Percentiles rank a stretch among this genome's conserved stretches.
These are phyloP conservation scores for Stygiomarasmius scandens DNA, from an alignment of 1,284 basidiomycete genomes.

Conservation along the genomic window DNA sequence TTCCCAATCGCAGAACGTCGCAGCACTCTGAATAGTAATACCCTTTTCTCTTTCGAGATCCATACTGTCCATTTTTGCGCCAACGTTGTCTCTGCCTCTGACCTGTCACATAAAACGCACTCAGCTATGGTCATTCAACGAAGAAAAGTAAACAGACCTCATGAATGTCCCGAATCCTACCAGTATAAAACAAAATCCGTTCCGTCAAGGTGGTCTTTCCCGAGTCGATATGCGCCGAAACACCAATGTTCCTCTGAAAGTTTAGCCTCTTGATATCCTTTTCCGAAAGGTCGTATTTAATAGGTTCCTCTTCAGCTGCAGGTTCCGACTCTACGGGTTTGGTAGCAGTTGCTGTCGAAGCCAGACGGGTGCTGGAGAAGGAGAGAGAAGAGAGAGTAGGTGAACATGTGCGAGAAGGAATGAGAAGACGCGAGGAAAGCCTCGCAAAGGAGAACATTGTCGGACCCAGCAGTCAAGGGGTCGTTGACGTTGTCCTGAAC, in stretches of 20 bases:
- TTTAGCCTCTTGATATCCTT: conserved; percentile 58
- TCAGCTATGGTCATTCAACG: conserved; percentile 5
- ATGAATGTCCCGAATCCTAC: conserved; percentile 94
- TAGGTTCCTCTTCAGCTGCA: conserved; percentile 16
- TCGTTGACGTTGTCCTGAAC: conserved; percentile 1
- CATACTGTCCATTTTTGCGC: conserved; percentile 99
- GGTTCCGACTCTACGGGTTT: neutral
- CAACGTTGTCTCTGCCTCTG: conserved; percentile 92
- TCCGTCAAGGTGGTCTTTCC: conserved; percentile 99
- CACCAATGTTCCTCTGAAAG: conserved; percentile 81
- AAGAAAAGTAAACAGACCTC: conserved; percentile 63
- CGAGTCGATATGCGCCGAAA: conserved; percentile 94
- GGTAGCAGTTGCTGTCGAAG: conserved; percentile 3
- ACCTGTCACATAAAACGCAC: conserved; percentile 49
- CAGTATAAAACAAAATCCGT: conserved; percentile 95
- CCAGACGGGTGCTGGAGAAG: neutral
- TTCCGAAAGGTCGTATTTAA: conserved; percentile 49
- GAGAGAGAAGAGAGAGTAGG: neutral
- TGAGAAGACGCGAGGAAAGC: neutral
- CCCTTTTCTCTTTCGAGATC: conserved; percentile 99
- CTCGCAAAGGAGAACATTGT: neutral
- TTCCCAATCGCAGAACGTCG: conserved; percentile 98
- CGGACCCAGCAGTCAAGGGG: neutral
- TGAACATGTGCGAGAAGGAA: neutral
- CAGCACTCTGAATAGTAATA: conserved; percentile 98